Evolutionary conservation across 306 rosid genomes (phyloP), one percentile per base, ranked within the genome.

Genomic region (Echinosophora koreensis): DNA sequence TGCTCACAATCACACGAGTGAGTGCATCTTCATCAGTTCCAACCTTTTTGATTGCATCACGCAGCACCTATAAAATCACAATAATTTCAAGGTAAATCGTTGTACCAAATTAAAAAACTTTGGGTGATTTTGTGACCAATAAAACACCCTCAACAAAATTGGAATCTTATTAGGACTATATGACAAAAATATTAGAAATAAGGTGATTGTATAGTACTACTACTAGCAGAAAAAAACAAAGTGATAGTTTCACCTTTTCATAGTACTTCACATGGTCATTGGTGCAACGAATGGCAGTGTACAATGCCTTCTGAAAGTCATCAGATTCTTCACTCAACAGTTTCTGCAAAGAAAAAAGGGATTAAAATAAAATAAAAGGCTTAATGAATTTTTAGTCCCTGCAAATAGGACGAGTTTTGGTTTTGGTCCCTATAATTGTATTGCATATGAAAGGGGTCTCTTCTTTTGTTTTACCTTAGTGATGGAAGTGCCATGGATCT

Each of bases 1-100:
- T 74, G 2, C 89, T 83, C 60, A 93, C 97, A 2, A 93, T 69
- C 86, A 88, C 96, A 0, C 97, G 89, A 0, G 92, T 93, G n/a
- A 93, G 57, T 8, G 85, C 90, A 51, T 91, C 97, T 74, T 93
- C 97, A 51, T 91, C 94, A 0, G 89, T 87, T 52, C 96, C 98
- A 3, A 69, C 0, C 73, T 58, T 84, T 18, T 88, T 90, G 30
- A 93, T 67, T 1, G 89, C 89, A 18, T 91, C 82, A 9, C 98
- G 85, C 58, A 91, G 46, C 15, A 88, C 85, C 96, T 88, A 71
- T 11, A 28, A 5, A 34, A 54, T 63, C 11, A 1, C 2, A 41
- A 69, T 2, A 39, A 3, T 8, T 60, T 32, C 34, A 60, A 17
- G 18, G 59, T 10, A 50, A 55, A 66, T 28, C 6, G 37, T 13